Evolutionary conservation across 352 stramenopile species (phyloP), one percentile per base, ranked within the genome.

Genomic region (Phytophthora citricola): DNA sequence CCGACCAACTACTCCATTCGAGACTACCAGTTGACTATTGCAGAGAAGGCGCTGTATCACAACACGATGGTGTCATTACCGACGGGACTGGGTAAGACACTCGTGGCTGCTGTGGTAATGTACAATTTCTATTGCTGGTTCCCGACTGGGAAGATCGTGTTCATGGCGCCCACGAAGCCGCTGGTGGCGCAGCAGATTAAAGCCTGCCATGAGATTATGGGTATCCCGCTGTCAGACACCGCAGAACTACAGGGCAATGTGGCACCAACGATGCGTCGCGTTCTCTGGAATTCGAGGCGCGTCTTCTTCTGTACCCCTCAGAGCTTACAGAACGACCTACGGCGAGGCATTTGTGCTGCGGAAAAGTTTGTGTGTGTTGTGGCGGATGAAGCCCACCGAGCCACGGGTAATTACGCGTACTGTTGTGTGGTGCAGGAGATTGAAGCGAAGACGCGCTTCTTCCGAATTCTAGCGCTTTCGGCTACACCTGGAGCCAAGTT

Each of bases 91-190:
- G 98, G 98, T n/a, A 99, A 99, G 78, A 99, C 98, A 10, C 80
- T 99, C 7, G 99, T 99, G 72, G 98, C 98, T 32, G 96, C 97
- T 5, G 97, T 99, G 3, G 97, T 99, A 38, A 99, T 99, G 95
- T 99, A 99, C 84, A 99, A 99, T 85, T 99, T 97, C 68, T 98
- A 99, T 73, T 85, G 97, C 5, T 99, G 97, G 97, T 99, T 99
- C 75, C 96, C 97, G 5, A 76, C 69, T 5, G 90, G 90, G 14
- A 96, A 97, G 51, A 94, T 99, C 40, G 92, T 98, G n/a, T 99
- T 99, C 77, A 95, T 99, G 76, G 98, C 98, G 5, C 98, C 98
- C 0, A 99, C 98, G 7, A 93, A 98, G 74, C 98, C 98, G 4
- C 76, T 99, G 20, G 98, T 99, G 22, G 89, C 90, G 24, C 98